Base-by-base conservation (phyloP, 805 yeast species). In the Wickerhamiella alocasiicola region DNA sequence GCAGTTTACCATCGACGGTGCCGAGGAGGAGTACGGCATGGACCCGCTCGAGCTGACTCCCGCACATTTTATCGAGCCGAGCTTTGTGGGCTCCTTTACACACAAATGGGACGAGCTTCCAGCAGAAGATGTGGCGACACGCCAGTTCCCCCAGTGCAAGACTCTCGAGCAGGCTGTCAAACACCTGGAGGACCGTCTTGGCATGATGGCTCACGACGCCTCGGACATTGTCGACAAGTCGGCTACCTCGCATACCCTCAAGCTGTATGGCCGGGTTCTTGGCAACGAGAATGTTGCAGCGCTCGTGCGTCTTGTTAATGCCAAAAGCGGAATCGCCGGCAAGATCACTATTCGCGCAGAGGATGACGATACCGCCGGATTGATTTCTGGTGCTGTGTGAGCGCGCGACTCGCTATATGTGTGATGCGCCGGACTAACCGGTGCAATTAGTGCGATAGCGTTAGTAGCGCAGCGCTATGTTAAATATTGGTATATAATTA, bases 21-120 rank as follows among this genome's bases (percentile, higher is more conserved):
- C 72, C 34, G 81, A 80, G 49, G 97, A 91, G 60, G 95, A 87
- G 61, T 91, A 88, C 62, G 91, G 79, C 57, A 73, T 91, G 49
- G 96, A 84, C 60, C 80, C 78, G 44, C 66, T 85, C 53, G 75
- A 72, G 44, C 57, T 88, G 42, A 62, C 63, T 6, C 76, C 91
- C 7, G 95, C 95, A 27, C 96, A 85, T 58, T 88, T 76, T 61
- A 68, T 84, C 44, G 62, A 66, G 41, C 94, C 95, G 39, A 67
- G 84, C 18, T 83, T 74, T 57, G 72, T 78, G 47, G 83, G 91
- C 31, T 74, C 77, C 61, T 85, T 85, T 57, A 72, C 78, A 5
- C 66, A 71, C 31, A 64, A 72, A 28, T 84, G 79, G 67, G 95
- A 82, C 52, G 83, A 76, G 60, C 67, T 87, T 48, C 57, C 65